Conservation (phyloP, 495 filamentous ascomycete species). For the Daldinia concentrica region DNA sequence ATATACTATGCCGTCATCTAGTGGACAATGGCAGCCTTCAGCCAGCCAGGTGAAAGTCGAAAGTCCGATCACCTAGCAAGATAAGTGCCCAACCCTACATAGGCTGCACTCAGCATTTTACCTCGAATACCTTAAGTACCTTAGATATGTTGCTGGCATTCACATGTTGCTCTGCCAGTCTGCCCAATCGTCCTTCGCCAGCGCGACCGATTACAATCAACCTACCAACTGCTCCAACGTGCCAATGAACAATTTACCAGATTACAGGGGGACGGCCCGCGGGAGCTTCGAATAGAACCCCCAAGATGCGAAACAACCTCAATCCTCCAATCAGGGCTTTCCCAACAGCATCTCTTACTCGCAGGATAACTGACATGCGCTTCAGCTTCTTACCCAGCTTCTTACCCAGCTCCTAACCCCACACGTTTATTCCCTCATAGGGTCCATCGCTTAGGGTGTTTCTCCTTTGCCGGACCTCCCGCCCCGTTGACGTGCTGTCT, state of each 20-base stretch:
- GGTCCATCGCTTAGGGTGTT: constrained; percentile 14
- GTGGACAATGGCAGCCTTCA: constrained; percentile 2
- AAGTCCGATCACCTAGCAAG: background rate
- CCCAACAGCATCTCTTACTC: constrained; percentile 37
- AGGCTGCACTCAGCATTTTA: background rate
- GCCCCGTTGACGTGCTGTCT: constrained; percentile 12
- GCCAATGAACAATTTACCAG: constrained; percentile 28
- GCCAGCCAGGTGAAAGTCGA: constrained; percentile 6
- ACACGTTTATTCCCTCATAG: constrained; percentile 22
- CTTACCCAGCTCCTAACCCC: constrained; percentile 27
- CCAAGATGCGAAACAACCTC: constrained; percentile 27
- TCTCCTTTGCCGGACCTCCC: constrained; percentile 33
- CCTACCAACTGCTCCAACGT: constrained; percentile 10
- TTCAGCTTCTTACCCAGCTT: constrained; percentile 24
- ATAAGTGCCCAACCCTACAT: background rate
- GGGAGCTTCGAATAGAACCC: constrained; percentile 38
- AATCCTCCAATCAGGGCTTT: constrained; percentile 35
- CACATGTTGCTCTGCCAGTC: background rate
- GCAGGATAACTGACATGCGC: constrained; percentile 33
- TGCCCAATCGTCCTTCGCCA: constrained; percentile 33
- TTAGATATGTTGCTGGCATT: constrained; percentile 9
- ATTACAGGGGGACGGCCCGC: constrained; percentile 34
- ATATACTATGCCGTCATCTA: constrained; percentile 1
- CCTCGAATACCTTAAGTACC: background rate
- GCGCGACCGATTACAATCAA: constrained; percentile 24